Evolutionary conservation across 345 rosid genomes (phyloP), one percentile per base, ranked within the genome.

Genomic region (Euphorbia lathyris): DNA sequence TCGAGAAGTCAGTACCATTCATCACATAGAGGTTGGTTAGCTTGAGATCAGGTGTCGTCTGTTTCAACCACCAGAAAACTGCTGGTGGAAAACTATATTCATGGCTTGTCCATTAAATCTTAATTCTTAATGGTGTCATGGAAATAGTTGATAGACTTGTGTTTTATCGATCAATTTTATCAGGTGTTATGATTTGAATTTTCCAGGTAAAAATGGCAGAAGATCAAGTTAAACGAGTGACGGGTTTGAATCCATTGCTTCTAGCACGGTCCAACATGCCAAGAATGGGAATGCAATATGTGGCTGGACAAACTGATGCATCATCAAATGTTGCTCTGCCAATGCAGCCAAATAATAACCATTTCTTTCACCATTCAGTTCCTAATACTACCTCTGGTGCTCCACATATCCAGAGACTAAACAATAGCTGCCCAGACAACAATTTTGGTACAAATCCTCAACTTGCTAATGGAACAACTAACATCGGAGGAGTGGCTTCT

Each of bases 161-260:
- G 59, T 61, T 65, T 45, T 36, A 63, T 67, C 70, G 59, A 47
- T 56, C 27, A 51, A 45, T 38, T 70, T 63, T 57, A 30, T 68
- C 3, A 58, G 74, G 77, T 65, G 60, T 22, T 71, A 43, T 34
- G 19, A 56, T 78, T 23, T 70, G 59, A 75, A 69, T 60, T 34
- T 79, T 84, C 36, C 85, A 94, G 97, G 97, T 95, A 56, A 92
- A 92, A 85, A 91, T 95, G 99, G 99, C 96, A 17, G 99, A 95
- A 83, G 99, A 95, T 82, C 92, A 93, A 5, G 97, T 94, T 9
- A 94, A 92, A 79, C 82, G 85, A 69, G 89, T 88, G 70, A 90
- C 96, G 11, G 97, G 97, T 74, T 76, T 87, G 79, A 90, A 88
- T 74, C 99, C 97, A 1, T 61, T 86, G 75, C 79, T 85, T 69